A percentile compares a stretch with the other conserved stretches of the same genome.
phyloP scores from a whole-genome alignment of 2,329 filamentous ascomycete species.

The Venturia oleaginea region DNA sequence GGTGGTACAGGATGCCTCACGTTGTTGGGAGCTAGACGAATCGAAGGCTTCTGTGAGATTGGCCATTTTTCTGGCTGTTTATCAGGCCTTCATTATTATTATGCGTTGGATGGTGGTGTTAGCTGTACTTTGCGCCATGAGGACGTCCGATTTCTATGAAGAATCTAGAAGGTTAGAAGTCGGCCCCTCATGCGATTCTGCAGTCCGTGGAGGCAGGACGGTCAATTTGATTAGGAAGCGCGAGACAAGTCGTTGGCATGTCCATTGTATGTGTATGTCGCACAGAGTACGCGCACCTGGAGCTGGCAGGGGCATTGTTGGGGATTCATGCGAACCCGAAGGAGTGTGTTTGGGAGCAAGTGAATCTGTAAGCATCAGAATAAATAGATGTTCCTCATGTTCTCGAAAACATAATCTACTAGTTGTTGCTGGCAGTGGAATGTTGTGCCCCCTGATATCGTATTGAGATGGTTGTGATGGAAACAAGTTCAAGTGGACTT shows the following conservation, averaged over 20 bases:
- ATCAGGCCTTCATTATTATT: constrained; percentile 1
- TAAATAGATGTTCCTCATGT: neutral
- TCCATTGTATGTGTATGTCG: neutral
- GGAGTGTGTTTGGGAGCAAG: neutral
- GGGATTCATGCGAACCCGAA: constrained; percentile 2
- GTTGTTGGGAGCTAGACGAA: constrained; percentile 7
- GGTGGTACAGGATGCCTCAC: constrained; percentile 4
- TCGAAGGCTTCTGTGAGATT: neutral
- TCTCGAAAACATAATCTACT: neutral
- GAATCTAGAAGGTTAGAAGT: neutral
- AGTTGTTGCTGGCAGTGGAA: neutral
- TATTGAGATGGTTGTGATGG: neutral
- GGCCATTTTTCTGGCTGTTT: neutral
- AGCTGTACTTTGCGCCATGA: neutral
- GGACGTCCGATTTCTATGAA: neutral
- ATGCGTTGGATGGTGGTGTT: neutral
- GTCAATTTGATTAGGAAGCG: neutral
- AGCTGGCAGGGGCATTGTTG: constrained; percentile 3
- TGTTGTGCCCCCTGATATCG: neutral
- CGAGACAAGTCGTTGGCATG: neutral
- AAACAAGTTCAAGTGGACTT: too few species aligned
- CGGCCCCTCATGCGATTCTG: neutral
- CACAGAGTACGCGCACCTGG: neutral
- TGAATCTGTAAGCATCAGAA: neutral
- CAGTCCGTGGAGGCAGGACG: neutral